Conservation (phyloP, 2,329 filamentous ascomycete genomes). For the Calonectria hawksworthii region DNA sequence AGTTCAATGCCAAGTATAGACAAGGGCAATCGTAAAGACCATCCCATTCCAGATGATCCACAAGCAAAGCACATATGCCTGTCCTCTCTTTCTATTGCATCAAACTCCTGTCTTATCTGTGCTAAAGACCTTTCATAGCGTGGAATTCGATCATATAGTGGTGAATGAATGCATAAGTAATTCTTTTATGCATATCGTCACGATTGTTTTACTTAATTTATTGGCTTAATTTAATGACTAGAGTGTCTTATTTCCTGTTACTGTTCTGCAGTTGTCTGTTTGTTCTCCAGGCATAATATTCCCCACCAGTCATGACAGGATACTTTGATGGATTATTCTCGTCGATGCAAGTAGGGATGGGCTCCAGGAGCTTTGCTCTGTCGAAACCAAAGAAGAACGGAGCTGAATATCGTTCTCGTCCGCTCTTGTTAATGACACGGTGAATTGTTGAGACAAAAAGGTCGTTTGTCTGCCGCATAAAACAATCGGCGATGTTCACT, state of each 20-base stretch:
- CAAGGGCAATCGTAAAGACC: no score
- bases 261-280: constrained; percentile 45
- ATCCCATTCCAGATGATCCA: no score
- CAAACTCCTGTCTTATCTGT: no score
- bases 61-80: no score
- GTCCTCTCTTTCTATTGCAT: no score
- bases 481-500: constrained; percentile 66
- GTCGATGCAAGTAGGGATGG: constrained; percentile 50
- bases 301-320: constrained; percentile 49
- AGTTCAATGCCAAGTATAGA: no score
- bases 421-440: constrained; percentile 58
- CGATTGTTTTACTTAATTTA: no score
- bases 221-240: no score
- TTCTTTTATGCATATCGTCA: no score
- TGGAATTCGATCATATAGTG: no score
- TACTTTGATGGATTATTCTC: constrained; percentile 51
- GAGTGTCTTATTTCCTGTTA: not conserved
- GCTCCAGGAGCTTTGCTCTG: constrained; percentile 43
- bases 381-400: constrained; percentile 63
- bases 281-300: constrained; percentile 49
- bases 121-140: no score
- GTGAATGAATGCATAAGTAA: no score
- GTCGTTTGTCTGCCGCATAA: constrained; percentile 66
- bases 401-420: constrained; percentile 57
- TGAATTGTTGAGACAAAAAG: constrained; percentile 64